These are phyloP conservation scores for Rhynchosporium secalis DNA, from an alignment of 2,329 filamentous ascomycete species.

Conservation along the genomic window DNA sequence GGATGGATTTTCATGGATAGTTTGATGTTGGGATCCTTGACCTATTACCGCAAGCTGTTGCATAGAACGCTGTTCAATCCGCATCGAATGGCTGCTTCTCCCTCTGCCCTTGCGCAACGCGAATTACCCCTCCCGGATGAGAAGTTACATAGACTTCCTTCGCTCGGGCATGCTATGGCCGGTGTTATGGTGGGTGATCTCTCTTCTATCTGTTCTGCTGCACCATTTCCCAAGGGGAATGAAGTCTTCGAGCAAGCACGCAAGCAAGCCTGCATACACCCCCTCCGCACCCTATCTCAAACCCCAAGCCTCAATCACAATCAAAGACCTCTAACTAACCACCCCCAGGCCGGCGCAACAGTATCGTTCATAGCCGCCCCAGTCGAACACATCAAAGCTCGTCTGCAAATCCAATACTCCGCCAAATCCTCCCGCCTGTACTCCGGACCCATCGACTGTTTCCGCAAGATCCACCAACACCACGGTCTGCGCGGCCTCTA, in stretches of 20 bases:
- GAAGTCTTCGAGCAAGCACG: not conserved
- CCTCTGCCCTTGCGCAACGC: conserved; percentile 27
- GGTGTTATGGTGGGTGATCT: conserved; percentile 59
- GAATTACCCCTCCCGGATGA: conserved; percentile 34
- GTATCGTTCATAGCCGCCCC: conserved; percentile 92
- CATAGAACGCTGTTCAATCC: conserved; percentile 76
- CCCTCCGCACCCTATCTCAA: not conserved
- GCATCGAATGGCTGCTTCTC: conserved; percentile 39
- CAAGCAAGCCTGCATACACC: not conserved
- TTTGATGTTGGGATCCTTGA: conserved; percentile 85
- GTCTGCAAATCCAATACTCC: conserved; percentile 91
- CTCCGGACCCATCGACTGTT: conserved; percentile 82
- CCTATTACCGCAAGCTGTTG: conserved; percentile 81
- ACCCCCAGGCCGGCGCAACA: conserved; percentile 67
- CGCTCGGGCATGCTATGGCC: conserved; percentile 81
- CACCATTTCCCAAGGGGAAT: not conserved
- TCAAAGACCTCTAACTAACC: not conserved
- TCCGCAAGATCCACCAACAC: conserved; percentile 63
- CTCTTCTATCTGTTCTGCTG: not conserved
- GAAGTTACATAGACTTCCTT: conserved; percentile 58
- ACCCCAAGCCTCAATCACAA: not conserved
- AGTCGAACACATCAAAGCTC: conserved; percentile 92
- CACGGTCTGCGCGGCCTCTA: conserved; percentile 83
- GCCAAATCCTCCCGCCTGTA: conserved; percentile 77
- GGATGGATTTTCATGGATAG: conserved; percentile 99